Conservation (phyloP, 2,329 filamentous ascomycete species). For the Rhexocercosporidium sp. region DNA sequence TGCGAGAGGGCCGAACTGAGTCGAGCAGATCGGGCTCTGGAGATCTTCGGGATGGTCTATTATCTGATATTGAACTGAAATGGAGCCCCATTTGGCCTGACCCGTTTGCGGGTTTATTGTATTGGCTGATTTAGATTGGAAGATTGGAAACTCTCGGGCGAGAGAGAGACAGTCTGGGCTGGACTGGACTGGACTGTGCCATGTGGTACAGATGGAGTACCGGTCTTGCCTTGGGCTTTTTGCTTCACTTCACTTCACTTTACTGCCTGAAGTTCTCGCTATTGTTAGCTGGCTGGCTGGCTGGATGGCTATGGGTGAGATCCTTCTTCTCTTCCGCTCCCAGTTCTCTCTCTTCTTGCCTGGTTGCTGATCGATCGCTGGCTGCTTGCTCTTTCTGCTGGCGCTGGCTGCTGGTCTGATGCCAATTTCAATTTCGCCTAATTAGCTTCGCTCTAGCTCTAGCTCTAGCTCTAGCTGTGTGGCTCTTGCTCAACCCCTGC, state of each 20-base stretch:
- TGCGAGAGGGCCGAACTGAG: neutral
- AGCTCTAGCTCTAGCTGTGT: neutral
- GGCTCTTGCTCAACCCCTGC: no score
- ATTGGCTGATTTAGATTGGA: constrained; percentile 4
- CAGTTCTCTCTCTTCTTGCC: neutral
- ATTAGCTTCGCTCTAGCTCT: neutral
- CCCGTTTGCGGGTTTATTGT: neutral
- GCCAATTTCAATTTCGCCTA: constrained; percentile 13
- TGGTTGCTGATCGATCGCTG: neutral
- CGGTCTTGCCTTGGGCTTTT: neutral
- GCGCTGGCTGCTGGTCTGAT: neutral
- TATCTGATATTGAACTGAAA: neutral
- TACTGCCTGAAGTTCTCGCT: no score
- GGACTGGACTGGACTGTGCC: neutral
- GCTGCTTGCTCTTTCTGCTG: neutral
- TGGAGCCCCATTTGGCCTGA: constrained; percentile 7
- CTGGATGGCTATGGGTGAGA: no score
- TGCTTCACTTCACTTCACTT: neutral
- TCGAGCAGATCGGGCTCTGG: neutral
- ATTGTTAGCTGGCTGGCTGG: no score
- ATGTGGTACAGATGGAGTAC: neutral
- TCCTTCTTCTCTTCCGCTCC: no score
- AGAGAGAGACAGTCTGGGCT: no score
- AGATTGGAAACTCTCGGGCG: no score
- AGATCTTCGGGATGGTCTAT: neutral